Base-by-base conservation (phyloP, 2,329 filamentous ascomycete genomes). In the Epichloe glyceriae region DNA sequence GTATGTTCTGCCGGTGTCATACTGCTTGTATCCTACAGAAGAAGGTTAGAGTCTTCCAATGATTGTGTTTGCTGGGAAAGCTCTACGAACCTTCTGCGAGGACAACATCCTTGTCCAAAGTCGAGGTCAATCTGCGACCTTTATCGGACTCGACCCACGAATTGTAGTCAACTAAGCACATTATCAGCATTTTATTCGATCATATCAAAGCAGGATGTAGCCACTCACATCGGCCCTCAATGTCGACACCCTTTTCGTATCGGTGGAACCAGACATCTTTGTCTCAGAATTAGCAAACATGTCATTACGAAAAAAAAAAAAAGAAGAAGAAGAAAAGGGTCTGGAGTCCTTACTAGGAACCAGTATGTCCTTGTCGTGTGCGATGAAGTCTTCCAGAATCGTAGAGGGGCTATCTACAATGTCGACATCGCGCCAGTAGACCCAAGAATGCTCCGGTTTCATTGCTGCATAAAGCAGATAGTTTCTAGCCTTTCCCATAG, bases 351-450 rank as follows among this genome's bases (percentile, higher is more conserved):
- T 84, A 96, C 90, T 98, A 0, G 93, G 93, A 59, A 97, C 91
- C 52, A 98, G 72, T 53, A 98, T 80, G 66, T 98, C 93, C 63
- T 83, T 83, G 66, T 98, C 87, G 62, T 97, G 93, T 19, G 88
- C 87, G 60, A 95, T 86, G 59, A 98, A 94, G 62, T 98, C 93
- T 70, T 98, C 90, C 35, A 98, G 74, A 54, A 98, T 94, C 62
- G 79, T 83, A 56, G 79, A 77, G 2, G 91, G 88, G 65, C 86
- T 95, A 63, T 98, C 90, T 45, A 87, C 82, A 60, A 98, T 96
- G 67, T 98, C 93, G 47, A 95, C 90, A 66, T 98, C 93, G 53
- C 93, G 82, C 93, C 93, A 98, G 68, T 96, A 97, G 8, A 97
- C 90, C 93, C 93, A 98, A 8, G 89, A 91, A 65, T 98, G 93